These are phyloP conservation scores for Rubia occidens DNA, from an alignment of 305 asterid species.

Conservation along the genomic window DNA sequence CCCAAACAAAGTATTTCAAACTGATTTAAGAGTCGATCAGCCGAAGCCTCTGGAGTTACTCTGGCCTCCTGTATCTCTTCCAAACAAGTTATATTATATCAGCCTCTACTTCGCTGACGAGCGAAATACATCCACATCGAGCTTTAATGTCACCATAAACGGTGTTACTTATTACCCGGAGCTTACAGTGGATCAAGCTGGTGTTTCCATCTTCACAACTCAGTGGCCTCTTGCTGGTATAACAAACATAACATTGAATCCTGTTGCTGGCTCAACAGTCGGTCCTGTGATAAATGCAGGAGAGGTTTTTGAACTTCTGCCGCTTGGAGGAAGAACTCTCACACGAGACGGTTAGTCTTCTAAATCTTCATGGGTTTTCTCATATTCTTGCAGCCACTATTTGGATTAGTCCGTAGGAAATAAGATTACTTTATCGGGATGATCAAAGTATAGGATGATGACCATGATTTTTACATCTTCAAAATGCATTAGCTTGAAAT, in stretches of 20 bases:
- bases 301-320: slow-evolving; percentile 60
- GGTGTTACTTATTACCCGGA: slow-evolving; percentile 48
- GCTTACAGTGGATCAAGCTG: slow-evolving; percentile 52
- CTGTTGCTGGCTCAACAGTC: slow-evolving; percentile 49
- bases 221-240: slow-evolving; percentile 72
- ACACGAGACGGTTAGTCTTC: slow-evolving; percentile 61
- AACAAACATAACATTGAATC: slow-evolving; percentile 54
- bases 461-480: neutral
- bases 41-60: slow-evolving; percentile 41
- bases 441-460: neutral
- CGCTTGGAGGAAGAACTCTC: slow-evolving; percentile 64
- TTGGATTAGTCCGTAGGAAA: neutral
- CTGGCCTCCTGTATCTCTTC: slow-evolving; percentile 69
- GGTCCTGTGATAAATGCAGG: slow-evolving; percentile 88
- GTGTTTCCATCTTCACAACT: slow-evolving; percentile 52
- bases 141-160: slow-evolving; percentile 51
- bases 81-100: slow-evolving; percentile 39
- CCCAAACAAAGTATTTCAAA: slow-evolving; percentile 54
- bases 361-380: neutral
- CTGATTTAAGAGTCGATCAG: slow-evolving; percentile 32
- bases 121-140: slow-evolving; percentile 34
- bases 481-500: neutral
- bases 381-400: slow-evolving; percentile 3
- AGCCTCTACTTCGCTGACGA: slow-evolving; percentile 73
- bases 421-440: neutral